Base-by-base conservation (phyloP, 176 grass and related monocot species). In the Carex pumila region DNA sequence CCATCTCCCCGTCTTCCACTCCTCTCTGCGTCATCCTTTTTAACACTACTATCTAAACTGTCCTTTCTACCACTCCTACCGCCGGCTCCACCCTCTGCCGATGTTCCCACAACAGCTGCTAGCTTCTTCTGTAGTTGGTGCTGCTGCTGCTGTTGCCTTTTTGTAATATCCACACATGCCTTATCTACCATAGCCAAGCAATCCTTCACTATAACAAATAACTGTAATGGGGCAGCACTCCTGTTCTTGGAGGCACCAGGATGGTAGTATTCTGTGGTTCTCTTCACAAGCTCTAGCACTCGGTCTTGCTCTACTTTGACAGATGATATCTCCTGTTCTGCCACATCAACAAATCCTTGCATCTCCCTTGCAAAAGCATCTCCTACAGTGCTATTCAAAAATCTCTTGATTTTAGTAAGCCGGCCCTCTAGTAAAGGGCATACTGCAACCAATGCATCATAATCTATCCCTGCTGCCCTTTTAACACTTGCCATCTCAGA, bases 131-230 rank as follows among this genome's bases (percentile, higher is more conserved):
- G 85, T 43, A 87, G 65, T 52, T 83, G 61, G 53, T 90, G 87
- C 77, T 90, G 92, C 30, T 92, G 91, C 85, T 84, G 81, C 54
- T 98, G 95, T 74, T 90, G 37, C 62, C 86, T 95, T 62, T 84
- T 93, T 25, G 89, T 87, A 54, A 95, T 94, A 84, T 99, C 96
- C 30, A 95, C 76, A 82, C 96, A 99, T 58, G 96, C 87, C 80
- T 95, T 86, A 71, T 99, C 96, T 66, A 99, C 96, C 96, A 99
- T 99, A 19, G 86, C 90, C 57, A 99, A 64, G 91, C 91, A 99
- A 34, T 99, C 96, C 89, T 92, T 99, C 25, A 99, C 96, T 69
- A 95, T 87, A 60, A 92, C 83, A 77, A 99, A 99, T 83, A 99
- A 15, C 87, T 94, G 96, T 31, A 99, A 86, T 15, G 92, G 91